Conservation (phyloP, 2,329 filamentous ascomycete species). For the Paecilomyces niveus region DNA sequence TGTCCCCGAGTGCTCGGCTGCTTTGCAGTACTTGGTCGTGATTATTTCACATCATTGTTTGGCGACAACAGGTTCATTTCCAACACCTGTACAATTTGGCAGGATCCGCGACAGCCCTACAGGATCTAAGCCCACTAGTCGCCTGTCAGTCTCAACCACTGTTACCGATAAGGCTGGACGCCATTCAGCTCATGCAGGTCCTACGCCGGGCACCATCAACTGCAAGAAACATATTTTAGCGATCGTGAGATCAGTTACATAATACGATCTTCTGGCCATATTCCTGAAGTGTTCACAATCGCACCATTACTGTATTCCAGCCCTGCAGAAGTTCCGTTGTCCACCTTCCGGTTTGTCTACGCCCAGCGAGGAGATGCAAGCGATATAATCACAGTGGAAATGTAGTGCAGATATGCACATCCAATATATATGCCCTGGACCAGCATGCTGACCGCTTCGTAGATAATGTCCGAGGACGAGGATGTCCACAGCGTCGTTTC, state of each 20-base stretch:
- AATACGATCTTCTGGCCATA: background rate
- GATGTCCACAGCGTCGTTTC: slow-evolving; percentile 29
- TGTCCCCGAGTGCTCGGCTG: background rate
- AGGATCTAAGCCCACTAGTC: background rate
- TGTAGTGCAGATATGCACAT: background rate
- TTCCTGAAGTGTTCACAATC: background rate
- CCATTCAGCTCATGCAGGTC: slow-evolving; percentile 5
- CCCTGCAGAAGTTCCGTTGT: background rate
- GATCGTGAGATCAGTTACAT: background rate
- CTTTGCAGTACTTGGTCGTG: background rate
- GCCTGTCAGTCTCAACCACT: background rate
- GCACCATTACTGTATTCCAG: background rate
- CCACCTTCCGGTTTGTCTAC: background rate
- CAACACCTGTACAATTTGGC: background rate
- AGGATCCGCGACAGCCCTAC: background rate
- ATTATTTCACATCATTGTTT: background rate
- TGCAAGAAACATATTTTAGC: background rate
- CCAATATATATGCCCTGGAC: background rate
- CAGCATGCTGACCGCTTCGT: background rate
- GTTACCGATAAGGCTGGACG: slow-evolving; percentile 2
- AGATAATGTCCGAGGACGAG: slow-evolving; percentile 13
- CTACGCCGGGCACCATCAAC: background rate
- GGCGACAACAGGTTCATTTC: background rate
- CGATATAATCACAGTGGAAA: background rate
- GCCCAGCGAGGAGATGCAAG: background rate